A percentile compares a stretch with the other conserved stretches of the same genome.
These are phyloP conservation scores for Malus hybrid DNA, from an alignment of 331 rosid species.

Conservation along the genomic window DNA sequence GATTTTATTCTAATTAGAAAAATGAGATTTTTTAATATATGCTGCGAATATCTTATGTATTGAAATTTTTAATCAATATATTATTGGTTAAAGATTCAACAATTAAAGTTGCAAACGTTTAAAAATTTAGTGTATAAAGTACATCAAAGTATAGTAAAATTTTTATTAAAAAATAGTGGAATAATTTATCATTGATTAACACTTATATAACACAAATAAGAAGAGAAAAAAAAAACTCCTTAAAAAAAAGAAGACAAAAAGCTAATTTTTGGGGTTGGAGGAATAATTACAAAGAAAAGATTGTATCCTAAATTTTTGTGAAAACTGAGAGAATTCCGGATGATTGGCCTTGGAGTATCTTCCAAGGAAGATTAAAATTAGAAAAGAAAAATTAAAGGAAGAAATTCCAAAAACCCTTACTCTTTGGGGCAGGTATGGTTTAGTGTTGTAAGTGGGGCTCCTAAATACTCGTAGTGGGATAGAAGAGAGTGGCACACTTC, in stretches of 20 bases:
- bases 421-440: background rate
- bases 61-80: no score
- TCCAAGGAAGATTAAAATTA: background rate
- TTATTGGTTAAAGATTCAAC: no score
- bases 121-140: no score
- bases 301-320: background rate
- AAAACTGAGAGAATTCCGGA: background rate
- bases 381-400: no score
- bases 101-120: no score
- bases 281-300: background rate
- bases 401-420: background rate
- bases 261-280: background rate
- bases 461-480: background rate
- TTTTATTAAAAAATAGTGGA: no score
- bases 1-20: background rate
- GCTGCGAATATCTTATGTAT: no score
- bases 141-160: background rate
- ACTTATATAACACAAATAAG: background rate
- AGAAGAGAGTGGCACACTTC: slow-evolving; percentile 1
- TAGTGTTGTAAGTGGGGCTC: background rate
- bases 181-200: no score
- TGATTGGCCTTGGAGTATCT: background rate
- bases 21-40: no score
- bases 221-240: background rate
- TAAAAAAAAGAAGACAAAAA: no score